Base-by-base conservation (phyloP, 2,329 filamentous ascomycete genomes). In the Lasiodiplodia citricola region DNA sequence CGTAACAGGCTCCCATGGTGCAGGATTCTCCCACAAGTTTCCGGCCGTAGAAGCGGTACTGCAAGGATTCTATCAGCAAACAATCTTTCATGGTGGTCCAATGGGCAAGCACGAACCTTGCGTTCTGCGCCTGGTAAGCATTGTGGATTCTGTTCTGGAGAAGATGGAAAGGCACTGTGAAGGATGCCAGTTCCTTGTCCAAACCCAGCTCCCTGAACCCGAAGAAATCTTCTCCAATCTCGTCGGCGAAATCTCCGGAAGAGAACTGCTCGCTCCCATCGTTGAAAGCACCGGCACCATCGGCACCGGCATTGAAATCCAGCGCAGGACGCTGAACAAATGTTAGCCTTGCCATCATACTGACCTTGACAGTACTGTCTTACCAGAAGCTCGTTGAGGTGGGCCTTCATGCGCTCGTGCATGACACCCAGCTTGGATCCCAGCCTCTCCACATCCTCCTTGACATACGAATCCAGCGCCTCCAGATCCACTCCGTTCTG, bases 201-300 rank as follows among this genome's bases (percentile, higher is more conserved):
- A 99, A 87, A 54, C 96, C 96, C 56, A 99, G 88, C 70, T 97
- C 94, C 77, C 94, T 94, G 87, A 99, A 98, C 35, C 96, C 96
- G 76, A 99, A 99, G 87, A 97, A 99, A 82, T 99, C 96, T 83
- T 99, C 96, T 70, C 94, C 95, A 14, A 99, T 91, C 74, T 99
- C 96, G 78, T 97, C 96, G 0, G 96, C 96, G 78, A 99, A 99
- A 80, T 99, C 96, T 70, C 96, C 96, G 56, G 92, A 93, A 58
- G 97, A 90, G 74, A 98, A 99, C 77, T 98, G 96, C 72, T 99
- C 96, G 79, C 94, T 97, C 72, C 94, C 95, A 75, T 99, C 96
- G 71, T 96, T 93, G 85, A 99, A 99, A 7, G 94, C 92, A 68
- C 91, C 92, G 4, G 91, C 94, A 44, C 94, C 96, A 76, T 98